These are phyloP conservation scores for Eutrema japonicum DNA, from an alignment of 345 rosid genomes.

Conservation along the genomic window DNA sequence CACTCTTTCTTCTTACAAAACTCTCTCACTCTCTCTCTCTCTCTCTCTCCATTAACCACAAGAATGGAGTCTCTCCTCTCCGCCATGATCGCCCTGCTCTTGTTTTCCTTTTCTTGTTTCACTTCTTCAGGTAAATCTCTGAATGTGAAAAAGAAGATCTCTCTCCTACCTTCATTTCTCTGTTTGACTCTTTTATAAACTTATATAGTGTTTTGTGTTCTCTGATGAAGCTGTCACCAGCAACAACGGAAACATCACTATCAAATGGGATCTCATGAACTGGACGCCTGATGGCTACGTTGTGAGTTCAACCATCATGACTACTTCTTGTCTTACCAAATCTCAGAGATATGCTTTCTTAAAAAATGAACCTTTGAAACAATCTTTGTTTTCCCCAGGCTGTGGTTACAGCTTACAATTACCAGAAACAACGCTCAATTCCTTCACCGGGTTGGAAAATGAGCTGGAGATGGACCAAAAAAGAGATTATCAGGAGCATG, in stretches of 20 bases:
- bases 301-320: slow-evolving; percentile 53
- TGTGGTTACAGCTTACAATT: slow-evolving; percentile 67
- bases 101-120: slow-evolving; percentile 58
- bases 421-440: slow-evolving; percentile 76
- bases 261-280: slow-evolving; percentile 85
- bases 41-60: slow-evolving; percentile 22
- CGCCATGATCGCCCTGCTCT: slow-evolving; percentile 46
- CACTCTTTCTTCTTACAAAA: slow-evolving; percentile 3
- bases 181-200: slow-evolving; percentile 3
- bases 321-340: not conserved
- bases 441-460: slow-evolving; percentile 64
- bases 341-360: not conserved
- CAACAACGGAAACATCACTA: slow-evolving; percentile 65
- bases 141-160: slow-evolving; percentile 3
- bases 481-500: slow-evolving; percentile 69
- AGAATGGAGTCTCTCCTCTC: slow-evolving; percentile 54
- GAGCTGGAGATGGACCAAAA: slow-evolving; percentile 69
- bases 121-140: slow-evolving; percentile 60
- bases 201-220: not conserved
- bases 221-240: slow-evolving; percentile 54
- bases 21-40: not conserved
- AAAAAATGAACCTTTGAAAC: not conserved
- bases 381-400: slow-evolving; percentile 54
- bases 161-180: slow-evolving; percentile 8
- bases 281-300: slow-evolving; percentile 95